Evolutionary conservation across 2,329 filamentous ascomycete species (phyloP), one percentile per base, ranked within the genome.

Genomic region (Penicillium sp.): DNA sequence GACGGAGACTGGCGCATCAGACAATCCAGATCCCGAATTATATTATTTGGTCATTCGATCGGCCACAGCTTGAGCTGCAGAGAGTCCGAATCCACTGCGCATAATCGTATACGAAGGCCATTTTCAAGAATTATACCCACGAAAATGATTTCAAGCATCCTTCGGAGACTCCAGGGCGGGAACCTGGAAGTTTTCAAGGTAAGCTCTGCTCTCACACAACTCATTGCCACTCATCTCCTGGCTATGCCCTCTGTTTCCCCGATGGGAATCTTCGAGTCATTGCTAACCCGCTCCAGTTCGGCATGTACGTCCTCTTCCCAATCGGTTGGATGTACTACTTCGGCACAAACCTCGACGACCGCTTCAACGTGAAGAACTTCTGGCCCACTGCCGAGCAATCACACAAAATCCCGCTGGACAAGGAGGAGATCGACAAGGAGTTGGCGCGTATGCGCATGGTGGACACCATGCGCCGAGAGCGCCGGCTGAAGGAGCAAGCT

Each of bases 241-340:
- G 35, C 3, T 50, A n/a, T 10, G n/a, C 4, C 15, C 4, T n/a
- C 4, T 15, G 15, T 45, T 7, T 5, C 1, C 42, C 22, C 47
- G 2, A 1, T 20, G 8, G 4, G 5, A 20, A 11, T 5, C 10
- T 20, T 37, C 15, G 3, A 22, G 28, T 15, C 43, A 17, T 4
- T 28, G 25, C 20, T 52, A n/a, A 52, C 20, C 37, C 3, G 7
- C 14, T 45, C 22, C 17, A 97, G 94, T 99, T 99, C 78, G 93
- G 94, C 81, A 91, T 96, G 85, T 99, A 99, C 82, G 89, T 99
- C 81, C 89, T 97, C 85, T 99, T 99, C 80, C 95, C 95, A 17
- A 98, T 99, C 72, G 92, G 91, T 70, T 93, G 95, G 83, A 99
- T 99, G 95, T 98, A 96, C 84, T 99, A 99, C 83, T 99, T 98